Base-by-base conservation (phyloP, 495 filamentous ascomycete genomes). In the Hyaloscypha hepaticicola region DNA sequence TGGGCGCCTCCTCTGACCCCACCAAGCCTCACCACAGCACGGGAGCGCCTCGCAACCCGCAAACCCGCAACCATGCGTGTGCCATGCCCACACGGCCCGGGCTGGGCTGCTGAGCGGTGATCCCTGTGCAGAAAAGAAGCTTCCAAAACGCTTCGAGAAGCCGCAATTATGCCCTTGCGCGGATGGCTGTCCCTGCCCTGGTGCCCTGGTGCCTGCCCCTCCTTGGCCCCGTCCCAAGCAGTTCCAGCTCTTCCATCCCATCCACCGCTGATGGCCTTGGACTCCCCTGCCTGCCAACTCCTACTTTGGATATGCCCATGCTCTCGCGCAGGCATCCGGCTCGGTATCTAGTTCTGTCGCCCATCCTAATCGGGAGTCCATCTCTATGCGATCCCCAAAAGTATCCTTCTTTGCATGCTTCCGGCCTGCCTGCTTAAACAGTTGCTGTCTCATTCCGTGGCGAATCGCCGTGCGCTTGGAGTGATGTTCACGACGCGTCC, bases 401-500 rank as follows among this genome's bases (percentile, higher is more conserved):
- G 56, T 34, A 48, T 50, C 60, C 55, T 21, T 34, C 49, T 49
- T 65, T 51, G 59, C 41, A 61, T 61, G 61, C 65, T 58, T 51
- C 50, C 45, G 27, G 25, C 48, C 55, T 65, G 38, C 27, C 27
- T 61, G 69, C 63, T 60, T 67, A 66, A 66, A 69, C 69, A 67
- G 45, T 34, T 66, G 48, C 41, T 56, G 69, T 71, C 66, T 69
- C 66, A 66, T 51, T 33, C 31, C n/a, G 61, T 64, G 60, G 63
- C 66, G 69, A 68, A 71, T 71, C 66, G 63, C 53, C 52, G 58
- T 22, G 41, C 49, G 60, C 64, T 64, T 71, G 50, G 66, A 65
- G 57, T 48, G 34, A 61, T 62, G 58, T 33, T 64, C 61, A 63
- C 63, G 57, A 64, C 60, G 38, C 57, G 63, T 69, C 69, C 51